Evolutionary conservation across 768 basidiomycete genomes (phyloP), one percentile per base, ranked within the genome.

Genomic region (Scleroderma citrinum): DNA sequence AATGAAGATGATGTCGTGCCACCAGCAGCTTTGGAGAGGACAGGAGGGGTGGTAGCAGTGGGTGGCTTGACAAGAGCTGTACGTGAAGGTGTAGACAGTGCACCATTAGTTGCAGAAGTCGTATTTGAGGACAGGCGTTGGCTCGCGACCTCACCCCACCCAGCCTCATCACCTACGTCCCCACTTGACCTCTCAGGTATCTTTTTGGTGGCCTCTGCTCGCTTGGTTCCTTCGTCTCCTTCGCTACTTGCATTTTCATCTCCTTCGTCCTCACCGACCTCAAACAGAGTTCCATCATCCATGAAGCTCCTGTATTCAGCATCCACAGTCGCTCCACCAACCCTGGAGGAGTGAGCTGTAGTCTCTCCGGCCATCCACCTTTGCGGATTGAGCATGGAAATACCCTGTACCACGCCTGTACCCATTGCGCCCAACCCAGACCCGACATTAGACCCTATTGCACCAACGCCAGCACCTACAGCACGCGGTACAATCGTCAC

Each of bases 401-500:
- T 83, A 1, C 92, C 92, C 49, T 85, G 85, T 3, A 83, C 90
- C 2, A 91, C 87, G 7, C 83, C 87, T 2, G 71, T 80, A 0
- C 86, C 82, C 3, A 84, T 84, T 0, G 82, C 81, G 44, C 82
- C 77, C 29, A 85, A 66, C 0, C 76, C 83, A 12, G 78, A 83
- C 7, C 85, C 83, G 7, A 87, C 83, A 3, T 76, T 81, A 49
- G 61, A 78, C 6, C 75, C 69, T 23, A 62, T 57, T 0, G 59
- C 69, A 11, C 84, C 82, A 1, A 87, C 87, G 0, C 85, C 83
- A 3, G 83, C 82, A 17, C 83, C 83, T 5, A 79, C 77, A 1
- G 85, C 82, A 13, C 88, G 82, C 0, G 95, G 95, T 2, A 98
- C 93, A 63, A 98, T 95, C 1, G 94, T 96, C 16, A 99, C 96